Evolutionary conservation across 2,329 filamentous ascomycete genomes (phyloP).

Genomic region (Colletotrichum sp.): DNA sequence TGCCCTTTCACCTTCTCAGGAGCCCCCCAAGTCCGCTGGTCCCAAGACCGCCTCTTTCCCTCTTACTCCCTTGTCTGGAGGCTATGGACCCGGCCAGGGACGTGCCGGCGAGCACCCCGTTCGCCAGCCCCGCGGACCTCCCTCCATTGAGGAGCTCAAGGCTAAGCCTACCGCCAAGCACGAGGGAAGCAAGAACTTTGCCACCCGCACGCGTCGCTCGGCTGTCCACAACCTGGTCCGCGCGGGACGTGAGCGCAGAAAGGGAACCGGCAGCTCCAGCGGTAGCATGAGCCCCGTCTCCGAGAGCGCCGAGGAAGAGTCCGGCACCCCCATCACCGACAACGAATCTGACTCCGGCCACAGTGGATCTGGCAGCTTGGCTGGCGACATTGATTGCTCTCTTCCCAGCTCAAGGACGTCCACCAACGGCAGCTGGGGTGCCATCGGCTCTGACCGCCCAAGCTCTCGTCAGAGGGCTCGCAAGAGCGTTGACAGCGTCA

Average conservation of each 20-base stretch:
- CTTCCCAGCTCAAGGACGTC: constrained; percentile 78
- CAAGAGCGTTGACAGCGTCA: constrained; percentile 68
- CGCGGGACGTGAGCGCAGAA: constrained; percentile 85
- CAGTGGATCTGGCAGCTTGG: constrained; percentile 80
- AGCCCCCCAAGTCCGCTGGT: constrained; percentile 63
- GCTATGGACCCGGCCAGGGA: constrained; percentile 90
- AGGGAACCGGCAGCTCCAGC: constrained; percentile 71
- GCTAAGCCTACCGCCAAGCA: constrained; percentile 90
- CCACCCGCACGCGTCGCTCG: constrained; percentile 86
- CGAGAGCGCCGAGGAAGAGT: constrained; percentile 68
- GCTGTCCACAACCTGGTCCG: constrained; percentile 91
- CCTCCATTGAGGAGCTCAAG: constrained; percentile 87
- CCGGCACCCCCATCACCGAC: constrained; percentile 73
- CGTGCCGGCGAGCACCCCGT: constrained; percentile 94
- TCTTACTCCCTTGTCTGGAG: constrained; percentile 78
- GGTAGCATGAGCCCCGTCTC: constrained; percentile 91
- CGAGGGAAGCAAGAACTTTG: constrained; percentile 98
- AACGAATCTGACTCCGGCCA: constrained; percentile 76
- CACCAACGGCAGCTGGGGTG: constrained; percentile 74
- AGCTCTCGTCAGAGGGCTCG: constrained; percentile 70
- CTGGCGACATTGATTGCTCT: constrained; percentile 72
- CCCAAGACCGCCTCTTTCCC: constrained; percentile 85
- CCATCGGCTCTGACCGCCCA: constrained; percentile 87
- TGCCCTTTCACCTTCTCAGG: constrained; percentile 48
- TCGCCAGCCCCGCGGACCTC: constrained; percentile 91